A percentile compares a stretch with the other conserved stretches of the same genome.
Conservation (phyloP, 768 basidiomycete genomes). For the Phaffia australis region DNA sequence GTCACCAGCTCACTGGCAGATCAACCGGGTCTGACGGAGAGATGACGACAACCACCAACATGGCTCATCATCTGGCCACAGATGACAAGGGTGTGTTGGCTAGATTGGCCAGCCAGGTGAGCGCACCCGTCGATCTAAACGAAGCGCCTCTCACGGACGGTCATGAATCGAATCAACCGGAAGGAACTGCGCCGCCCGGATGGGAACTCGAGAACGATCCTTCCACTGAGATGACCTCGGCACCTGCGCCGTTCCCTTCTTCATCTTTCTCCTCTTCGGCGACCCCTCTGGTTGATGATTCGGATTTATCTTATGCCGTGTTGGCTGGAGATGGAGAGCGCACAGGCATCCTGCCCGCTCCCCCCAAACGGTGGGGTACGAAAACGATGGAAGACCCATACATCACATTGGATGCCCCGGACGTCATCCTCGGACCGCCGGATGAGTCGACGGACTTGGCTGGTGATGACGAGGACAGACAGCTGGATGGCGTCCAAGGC, state of each 20-base stretch:
- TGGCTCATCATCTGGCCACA: slow-evolving; percentile 5
- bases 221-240: neutral
- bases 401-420: neutral
- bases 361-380: slow-evolving; percentile 1
- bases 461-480: neutral
- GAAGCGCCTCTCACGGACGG: neutral
- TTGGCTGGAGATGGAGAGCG: neutral
- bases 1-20: too few relatives aligned
- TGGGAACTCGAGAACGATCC: slow-evolving; percentile 2
- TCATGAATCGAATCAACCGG: neutral
- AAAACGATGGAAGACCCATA: slow-evolving; percentile 12
- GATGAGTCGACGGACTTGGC: neutral
- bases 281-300: neutral
- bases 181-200: slow-evolving; percentile 4
- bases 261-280: neutral
- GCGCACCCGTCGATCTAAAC: neutral
- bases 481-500: neutral
- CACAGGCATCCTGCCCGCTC: neutral
- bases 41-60: too few relatives aligned
- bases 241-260: neutral
- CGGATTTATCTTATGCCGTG: neutral
- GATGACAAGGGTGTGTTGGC: slow-evolving; percentile 13
- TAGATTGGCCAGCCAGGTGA: neutral
- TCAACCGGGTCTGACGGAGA: too few relatives aligned
- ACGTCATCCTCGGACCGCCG: neutral